Conservation (phyloP, 2,329 filamentous ascomycete species). For the Fusarium nisikadoi region DNA sequence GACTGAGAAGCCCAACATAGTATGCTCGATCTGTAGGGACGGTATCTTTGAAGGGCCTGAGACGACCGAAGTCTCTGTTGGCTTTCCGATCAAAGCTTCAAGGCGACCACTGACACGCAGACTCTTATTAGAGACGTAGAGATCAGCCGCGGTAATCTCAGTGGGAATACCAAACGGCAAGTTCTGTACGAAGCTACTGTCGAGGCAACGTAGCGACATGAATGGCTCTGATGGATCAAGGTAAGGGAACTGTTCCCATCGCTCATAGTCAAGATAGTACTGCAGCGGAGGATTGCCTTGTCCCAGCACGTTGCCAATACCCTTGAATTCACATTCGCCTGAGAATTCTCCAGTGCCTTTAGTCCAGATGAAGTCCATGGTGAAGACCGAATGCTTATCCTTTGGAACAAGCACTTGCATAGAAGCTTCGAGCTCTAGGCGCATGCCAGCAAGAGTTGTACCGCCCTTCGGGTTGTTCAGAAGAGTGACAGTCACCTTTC, state of each 20-base stretch:
- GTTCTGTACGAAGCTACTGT: rapidly evolving
- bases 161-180: rapidly evolving
- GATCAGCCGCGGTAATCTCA: rapidly evolving
- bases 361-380: rapidly evolving
- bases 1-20: not conserved
- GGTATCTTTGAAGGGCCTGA: not conserved
- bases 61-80: rapidly evolving
- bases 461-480: rapidly evolving
- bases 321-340: rapidly evolving
- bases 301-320: rapidly evolving
- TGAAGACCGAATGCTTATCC: not conserved
- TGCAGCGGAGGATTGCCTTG: rapidly evolving
- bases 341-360: not conserved
- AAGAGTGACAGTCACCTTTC: not conserved
- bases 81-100: not conserved
- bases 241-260: rapidly evolving
- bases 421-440: not conserved
- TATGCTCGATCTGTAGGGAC: rapidly evolving
- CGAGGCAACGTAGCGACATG: not conserved
- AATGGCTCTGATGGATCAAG: not conserved
- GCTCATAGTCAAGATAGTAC: not conserved
- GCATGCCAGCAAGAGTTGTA: rapidly evolving
- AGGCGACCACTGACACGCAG: rapidly evolving
- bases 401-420: not conserved
- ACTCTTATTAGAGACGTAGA: not conserved